Percentiles rank a stretch among this genome's conserved stretches.
Conservation (phyloP, 768 basidiomycete genomes). For the Cystobasidium ongulense region DNA sequence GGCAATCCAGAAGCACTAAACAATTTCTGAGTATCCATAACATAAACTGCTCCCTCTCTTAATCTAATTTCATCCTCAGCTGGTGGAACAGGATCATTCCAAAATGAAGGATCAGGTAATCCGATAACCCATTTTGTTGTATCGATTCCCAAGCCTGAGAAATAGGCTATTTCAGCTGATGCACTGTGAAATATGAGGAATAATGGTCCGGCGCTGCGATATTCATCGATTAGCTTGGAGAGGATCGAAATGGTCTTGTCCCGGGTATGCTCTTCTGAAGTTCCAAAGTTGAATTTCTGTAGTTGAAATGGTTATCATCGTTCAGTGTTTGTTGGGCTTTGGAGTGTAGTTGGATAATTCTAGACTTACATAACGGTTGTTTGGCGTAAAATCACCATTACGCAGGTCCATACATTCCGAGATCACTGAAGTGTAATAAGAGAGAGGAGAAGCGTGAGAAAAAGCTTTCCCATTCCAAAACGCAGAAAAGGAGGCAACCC, state of each 20-base stretch:
- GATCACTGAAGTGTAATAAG: background rate
- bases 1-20: background rate
- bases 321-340: background rate
- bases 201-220: background rate
- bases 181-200: constrained; percentile 27
- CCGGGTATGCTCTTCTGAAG: background rate
- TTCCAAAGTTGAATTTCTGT: constrained; percentile 10
- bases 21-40: constrained; percentile 23
- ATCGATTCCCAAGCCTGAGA: constrained; percentile 2
- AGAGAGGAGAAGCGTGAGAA: too few species aligned
- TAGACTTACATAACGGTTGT: background rate
- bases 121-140: constrained; percentile 2
- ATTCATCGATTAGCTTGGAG: background rate
- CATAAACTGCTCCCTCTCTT: constrained; percentile 3
- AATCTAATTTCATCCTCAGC: background rate
- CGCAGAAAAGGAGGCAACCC: background rate
- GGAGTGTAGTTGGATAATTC: background rate
- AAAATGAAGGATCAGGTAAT: constrained; percentile 10
- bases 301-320: background rate
- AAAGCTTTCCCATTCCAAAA: background rate
- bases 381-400: background rate
- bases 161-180: constrained; percentile 18
- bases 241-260: background rate
- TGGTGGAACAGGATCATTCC: background rate
- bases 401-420: background rate